Percentiles rank a stretch among this genome's conserved stretches.
These are phyloP conservation scores for Eremothecium cymbalariae DNA, from an alignment of 1,139 yeast genomes.

Conservation along the genomic window DNA sequence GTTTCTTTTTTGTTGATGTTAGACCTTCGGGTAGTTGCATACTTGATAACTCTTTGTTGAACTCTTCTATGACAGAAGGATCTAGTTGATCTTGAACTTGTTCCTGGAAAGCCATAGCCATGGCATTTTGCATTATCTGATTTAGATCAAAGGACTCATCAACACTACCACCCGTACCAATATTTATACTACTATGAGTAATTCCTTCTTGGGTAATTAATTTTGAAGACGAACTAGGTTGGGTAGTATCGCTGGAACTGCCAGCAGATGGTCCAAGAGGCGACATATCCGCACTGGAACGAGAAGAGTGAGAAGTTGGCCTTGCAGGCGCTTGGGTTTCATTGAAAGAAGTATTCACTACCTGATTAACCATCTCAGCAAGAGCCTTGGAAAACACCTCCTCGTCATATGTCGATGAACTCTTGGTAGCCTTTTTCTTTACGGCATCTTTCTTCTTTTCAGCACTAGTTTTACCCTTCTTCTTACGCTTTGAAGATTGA, in stretches of 20 bases:
- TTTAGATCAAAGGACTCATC: slow-evolving; percentile 47
- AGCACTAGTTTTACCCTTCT: slow-evolving; percentile 4
- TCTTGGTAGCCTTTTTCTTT: slow-evolving; percentile 9
- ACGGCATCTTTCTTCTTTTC: slow-evolving; percentile 19
- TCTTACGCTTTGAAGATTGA: slow-evolving; percentile 4
- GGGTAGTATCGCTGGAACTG: not conserved
- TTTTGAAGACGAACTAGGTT: no score
- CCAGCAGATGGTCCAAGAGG: not conserved
- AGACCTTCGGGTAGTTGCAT: slow-evolving; percentile 35
- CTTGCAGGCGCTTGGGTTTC: slow-evolving; percentile 8
- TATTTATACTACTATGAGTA: slow-evolving; percentile 1
- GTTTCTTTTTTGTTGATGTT: no score
- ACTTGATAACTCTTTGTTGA: slow-evolving; percentile 46
- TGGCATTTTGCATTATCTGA: slow-evolving; percentile 64
- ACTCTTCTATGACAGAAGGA: slow-evolving; percentile 42
- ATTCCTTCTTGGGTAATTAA: not conserved
- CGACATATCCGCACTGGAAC: slow-evolving; percentile 1
- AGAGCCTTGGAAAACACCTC: slow-evolving; percentile 29
- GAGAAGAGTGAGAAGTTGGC: slow-evolving; percentile 1
- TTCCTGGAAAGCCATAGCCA: slow-evolving; percentile 51
- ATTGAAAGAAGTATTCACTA: slow-evolving; percentile 27
- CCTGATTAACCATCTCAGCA: slow-evolving; percentile 31
- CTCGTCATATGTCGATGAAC: slow-evolving; percentile 15
- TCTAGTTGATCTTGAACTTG: slow-evolving; percentile 19
- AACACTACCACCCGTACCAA: slow-evolving; percentile 11